A percentile compares a stretch with the other conserved stretches of the same genome.
Evolutionary conservation across 1,139 yeast species (phyloP).

Genomic region (Kodamaea anthophila): DNA sequence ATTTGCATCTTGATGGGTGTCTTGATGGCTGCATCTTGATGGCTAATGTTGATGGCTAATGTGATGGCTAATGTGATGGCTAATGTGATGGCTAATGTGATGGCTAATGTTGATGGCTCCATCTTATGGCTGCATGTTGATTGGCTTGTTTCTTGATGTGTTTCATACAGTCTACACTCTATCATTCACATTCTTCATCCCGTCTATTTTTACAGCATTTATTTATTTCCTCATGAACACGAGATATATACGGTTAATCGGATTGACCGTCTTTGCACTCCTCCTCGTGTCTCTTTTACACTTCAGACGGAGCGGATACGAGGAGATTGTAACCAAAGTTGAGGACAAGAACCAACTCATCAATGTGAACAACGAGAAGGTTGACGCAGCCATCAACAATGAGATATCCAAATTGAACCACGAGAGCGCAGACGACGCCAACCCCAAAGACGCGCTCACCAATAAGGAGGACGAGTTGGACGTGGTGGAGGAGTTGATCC

Average conservation of each 20-base stretch:
- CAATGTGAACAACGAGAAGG: slow-evolving; percentile 29
- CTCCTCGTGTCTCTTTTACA: slow-evolving; percentile 13
- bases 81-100: too few species aligned
- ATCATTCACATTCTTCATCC: neutral
- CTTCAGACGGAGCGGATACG: slow-evolving; percentile 8
- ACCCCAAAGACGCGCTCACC: slow-evolving; percentile 7
- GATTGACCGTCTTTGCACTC: slow-evolving; percentile 13
- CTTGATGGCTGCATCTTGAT: too few species aligned
- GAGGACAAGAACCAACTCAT: slow-evolving; percentile 15
- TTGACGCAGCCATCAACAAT: slow-evolving; percentile 36
- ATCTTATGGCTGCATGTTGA: too few species aligned
- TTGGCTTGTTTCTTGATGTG: too few species aligned
- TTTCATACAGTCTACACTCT: neutral
- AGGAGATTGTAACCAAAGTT: slow-evolving; percentile 4
- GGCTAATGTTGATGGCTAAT: too few species aligned
- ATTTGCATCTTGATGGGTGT: too few species aligned
- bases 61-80: too few species aligned
- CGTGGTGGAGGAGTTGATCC: slow-evolving; percentile 54
- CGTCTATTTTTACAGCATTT: neutral
- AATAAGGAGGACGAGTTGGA: slow-evolving; percentile 32
- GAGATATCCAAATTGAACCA: slow-evolving; percentile 27
- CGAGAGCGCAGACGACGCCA: slow-evolving; percentile 6
- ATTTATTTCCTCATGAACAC: slow-evolving; percentile 6
- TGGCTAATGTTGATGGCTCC: too few species aligned
- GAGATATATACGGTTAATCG: slow-evolving; percentile 16